Conservation (phyloP, 306 rosid genomes). For the Trifolium fragiferum region DNA sequence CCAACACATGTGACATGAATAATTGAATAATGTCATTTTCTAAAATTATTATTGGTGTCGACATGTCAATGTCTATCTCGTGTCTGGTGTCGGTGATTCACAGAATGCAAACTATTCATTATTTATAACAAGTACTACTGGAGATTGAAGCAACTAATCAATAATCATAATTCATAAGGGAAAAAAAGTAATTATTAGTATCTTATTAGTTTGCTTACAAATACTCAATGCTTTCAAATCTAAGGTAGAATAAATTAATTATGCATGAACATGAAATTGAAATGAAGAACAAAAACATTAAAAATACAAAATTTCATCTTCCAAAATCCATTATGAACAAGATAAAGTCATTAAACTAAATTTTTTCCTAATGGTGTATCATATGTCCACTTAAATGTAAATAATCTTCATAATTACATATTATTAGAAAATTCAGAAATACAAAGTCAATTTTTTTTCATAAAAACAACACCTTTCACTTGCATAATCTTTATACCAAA, state of each 20-base stretch:
- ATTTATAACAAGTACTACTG: background rate
- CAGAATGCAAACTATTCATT: background rate
- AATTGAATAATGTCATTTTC: too few relatives aligned
- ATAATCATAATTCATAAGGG: background rate
- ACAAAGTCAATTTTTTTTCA: background rate
- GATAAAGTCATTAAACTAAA: slow-evolving; percentile 14
- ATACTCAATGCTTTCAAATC: slow-evolving; percentile 5
- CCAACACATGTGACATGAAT: too few relatives aligned
- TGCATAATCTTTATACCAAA: slow-evolving; percentile 2
- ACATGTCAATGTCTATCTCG: too few relatives aligned
- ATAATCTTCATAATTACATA: slow-evolving; percentile 1
- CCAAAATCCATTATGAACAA: slow-evolving; percentile 29
- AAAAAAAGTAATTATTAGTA: slow-evolving; percentile 6
- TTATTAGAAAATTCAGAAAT: background rate
- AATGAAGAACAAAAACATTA: background rate
- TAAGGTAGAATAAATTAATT: background rate
- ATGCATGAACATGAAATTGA: slow-evolving; percentile 4
- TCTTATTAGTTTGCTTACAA: background rate
- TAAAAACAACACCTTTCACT: background rate
- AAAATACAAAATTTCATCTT: slow-evolving; percentile 16
- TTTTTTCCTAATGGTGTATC: slow-evolving; percentile 1
- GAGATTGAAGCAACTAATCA: slow-evolving; percentile 28
- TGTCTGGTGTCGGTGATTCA: too few relatives aligned
- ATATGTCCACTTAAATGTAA: slow-evolving; percentile 5
- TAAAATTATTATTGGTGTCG: too few relatives aligned